Conservation (phyloP, 1,284 basidiomycete genomes). For the Phenoliferia sp. region DNA sequence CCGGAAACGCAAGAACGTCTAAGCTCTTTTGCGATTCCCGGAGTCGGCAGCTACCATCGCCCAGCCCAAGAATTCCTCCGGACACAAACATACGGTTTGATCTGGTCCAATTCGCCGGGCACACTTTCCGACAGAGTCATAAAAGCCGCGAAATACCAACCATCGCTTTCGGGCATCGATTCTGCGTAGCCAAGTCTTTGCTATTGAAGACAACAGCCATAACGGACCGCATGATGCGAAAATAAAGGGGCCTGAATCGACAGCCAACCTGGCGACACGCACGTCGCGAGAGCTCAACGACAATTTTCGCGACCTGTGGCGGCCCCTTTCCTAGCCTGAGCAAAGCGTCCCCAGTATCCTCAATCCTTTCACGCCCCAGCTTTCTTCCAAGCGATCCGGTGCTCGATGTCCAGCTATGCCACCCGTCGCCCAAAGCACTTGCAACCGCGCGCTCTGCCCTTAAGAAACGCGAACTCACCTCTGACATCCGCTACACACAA, state of each 20-base stretch:
- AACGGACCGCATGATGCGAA: neutral
- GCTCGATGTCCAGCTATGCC: neutral
- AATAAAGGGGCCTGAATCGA: neutral
- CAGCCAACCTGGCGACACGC: neutral
- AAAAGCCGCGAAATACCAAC: too few species aligned
- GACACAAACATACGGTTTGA: too few species aligned
- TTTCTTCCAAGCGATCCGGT: neutral
- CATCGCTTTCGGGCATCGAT: too few species aligned
- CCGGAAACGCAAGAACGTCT: too few species aligned
- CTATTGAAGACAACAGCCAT: neutral
- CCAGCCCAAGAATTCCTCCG: too few species aligned
- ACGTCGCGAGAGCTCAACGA: neutral
- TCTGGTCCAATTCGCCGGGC: too few species aligned
- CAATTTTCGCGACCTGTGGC: neutral
- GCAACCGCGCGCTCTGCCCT: neutral
- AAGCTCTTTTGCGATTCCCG: too few species aligned
- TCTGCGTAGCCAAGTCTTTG: too few species aligned
- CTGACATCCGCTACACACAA: slow-evolving; percentile 95
- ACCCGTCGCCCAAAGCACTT: neutral
- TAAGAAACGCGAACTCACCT: slow-evolving; percentile 48
- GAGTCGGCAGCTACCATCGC: too few species aligned
- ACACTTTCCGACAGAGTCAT: too few species aligned
- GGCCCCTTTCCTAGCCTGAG: neutral
- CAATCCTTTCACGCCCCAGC: neutral
- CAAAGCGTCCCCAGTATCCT: neutral